A percentile compares a stretch with the other conserved stretches of the same genome.
Conservation (phyloP, 176 grass and related monocot species). For the Carex myosuroides region DNA sequence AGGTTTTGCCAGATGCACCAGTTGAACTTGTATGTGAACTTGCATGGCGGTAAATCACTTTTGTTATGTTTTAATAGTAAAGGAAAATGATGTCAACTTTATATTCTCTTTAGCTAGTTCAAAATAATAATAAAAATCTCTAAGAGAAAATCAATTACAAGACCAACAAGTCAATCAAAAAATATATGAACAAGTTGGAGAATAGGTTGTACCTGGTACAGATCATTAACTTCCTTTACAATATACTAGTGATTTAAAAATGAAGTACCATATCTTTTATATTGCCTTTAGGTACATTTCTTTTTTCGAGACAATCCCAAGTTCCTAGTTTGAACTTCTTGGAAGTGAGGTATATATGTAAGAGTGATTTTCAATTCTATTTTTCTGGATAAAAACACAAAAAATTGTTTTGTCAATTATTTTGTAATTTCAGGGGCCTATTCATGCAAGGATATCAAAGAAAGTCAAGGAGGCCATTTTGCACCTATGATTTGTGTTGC, state of each 20-base stretch:
- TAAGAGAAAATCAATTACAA: background rate
- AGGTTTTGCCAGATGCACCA: constrained; percentile 87
- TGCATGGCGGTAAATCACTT: constrained; percentile 65
- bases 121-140: background rate
- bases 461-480: constrained; percentile 50
- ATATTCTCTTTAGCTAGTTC: background rate
- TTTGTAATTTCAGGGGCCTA: constrained; percentile 49
- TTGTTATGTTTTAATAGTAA: background rate
- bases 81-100: background rate
- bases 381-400: background rate
- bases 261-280: background rate
- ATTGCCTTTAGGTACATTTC: constrained; percentile 62
- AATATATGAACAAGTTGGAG: background rate
- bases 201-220: background rate
- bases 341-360: constrained; percentile 37
- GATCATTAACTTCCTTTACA: background rate
- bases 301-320: constrained; percentile 78
- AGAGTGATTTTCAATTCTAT: background rate
- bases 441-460: constrained; percentile 77
- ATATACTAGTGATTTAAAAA: background rate
- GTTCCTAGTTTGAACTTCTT: constrained; percentile 63
- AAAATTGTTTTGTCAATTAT: constrained; percentile 6
- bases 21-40: constrained; percentile 80
- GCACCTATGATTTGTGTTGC: constrained; percentile 32
- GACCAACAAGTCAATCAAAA: background rate